phyloP scores from a whole-genome alignment of 768 basidiomycete species.

The Jaapia argillacea region DNA sequence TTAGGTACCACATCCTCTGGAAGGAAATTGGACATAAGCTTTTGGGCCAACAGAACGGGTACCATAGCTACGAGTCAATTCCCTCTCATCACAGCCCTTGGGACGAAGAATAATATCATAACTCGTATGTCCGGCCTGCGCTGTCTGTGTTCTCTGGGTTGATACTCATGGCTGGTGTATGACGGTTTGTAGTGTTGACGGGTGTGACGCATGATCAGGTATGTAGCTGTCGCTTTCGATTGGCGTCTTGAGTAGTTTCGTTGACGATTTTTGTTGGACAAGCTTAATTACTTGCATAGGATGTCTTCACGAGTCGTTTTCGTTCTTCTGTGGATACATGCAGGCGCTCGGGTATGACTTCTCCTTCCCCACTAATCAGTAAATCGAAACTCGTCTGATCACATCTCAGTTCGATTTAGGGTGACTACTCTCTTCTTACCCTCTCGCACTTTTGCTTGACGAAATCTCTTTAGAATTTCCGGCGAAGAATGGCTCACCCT shows the following conservation, averaged over 20 bases:
- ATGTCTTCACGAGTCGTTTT: slow-evolving; percentile 2
- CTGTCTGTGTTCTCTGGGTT: not conserved
- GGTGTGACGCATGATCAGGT: slow-evolving; percentile 40
- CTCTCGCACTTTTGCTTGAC: too few species aligned
- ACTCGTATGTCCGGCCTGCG: slow-evolving; percentile 19
- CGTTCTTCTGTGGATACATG: slow-evolving; percentile 4
- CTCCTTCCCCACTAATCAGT: not conserved
- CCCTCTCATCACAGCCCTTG: slow-evolving; percentile 46
- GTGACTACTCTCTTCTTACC: too few species aligned
- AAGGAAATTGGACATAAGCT: slow-evolving; percentile 11
- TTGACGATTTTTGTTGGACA: too few species aligned
- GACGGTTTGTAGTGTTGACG: slow-evolving; percentile 34
- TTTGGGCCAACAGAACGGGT: slow-evolving; percentile 27
- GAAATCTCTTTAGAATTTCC: too few species aligned
- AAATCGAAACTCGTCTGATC: too few species aligned
- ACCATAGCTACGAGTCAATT: slow-evolving; percentile 37
- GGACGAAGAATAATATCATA: slow-evolving; percentile 51
- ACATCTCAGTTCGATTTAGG: too few species aligned
- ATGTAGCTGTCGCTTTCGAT: too few species aligned
- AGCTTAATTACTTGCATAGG: slow-evolving; percentile 1
- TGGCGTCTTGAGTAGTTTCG: too few species aligned
- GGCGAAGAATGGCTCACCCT: not conserved
- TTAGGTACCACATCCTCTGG: too few species aligned
- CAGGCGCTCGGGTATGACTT: not conserved
- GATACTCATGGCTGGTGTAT: too few species aligned